Base-by-base conservation (phyloP, 768 basidiomycete species). In the Amanita rubescens region DNA sequence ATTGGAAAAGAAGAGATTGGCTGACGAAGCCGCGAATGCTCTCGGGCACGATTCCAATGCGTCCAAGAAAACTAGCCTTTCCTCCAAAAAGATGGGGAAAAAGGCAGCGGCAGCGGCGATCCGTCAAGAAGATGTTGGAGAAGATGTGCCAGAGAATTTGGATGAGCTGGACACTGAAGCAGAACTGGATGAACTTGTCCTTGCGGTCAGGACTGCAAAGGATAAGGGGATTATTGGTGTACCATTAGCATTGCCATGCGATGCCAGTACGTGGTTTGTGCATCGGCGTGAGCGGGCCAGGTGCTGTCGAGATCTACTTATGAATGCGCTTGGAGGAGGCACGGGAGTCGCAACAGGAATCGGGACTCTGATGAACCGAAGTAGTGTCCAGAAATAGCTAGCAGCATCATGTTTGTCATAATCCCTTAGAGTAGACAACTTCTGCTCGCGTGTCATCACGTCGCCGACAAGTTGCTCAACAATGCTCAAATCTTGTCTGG, bases 111-210 rank as follows among this genome's bases (percentile, higher is more conserved):
- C 76, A 6, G 75, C 77, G 8, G 72, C 76, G 0, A 73, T 73
- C 3, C 74, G 77, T 12, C 65, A 78, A 1, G 80, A 79, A 32
- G 71, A 70, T 32, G 55, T 73, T 33, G 79, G 76, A 3, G 86
- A 80, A 17, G 85, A 85, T 47, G 71, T 69, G 3, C 75, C 75
- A 38, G 87, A 90, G 64, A 85, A 90, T 57, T 67, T 86, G 49
- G 86, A 87, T 46, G 85, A 90, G 54, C 57, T 93, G 57, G 90
- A 93, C 64, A 92, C 90, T 3, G 90, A 93, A 60, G 84, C 81
- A 9, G 91, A 94, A 68, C 72, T 93, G 45, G 91, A 94, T 49
- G 78, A 81, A 12, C 73, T 93, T 22, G 76, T 86, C 25, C 75
- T 73, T 52, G 81, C 81, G 9, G 79, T 90, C 25, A 74, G 78